Conservation (phyloP, 2,329 filamentous ascomycete species). For the Phoma sp. region DNA sequence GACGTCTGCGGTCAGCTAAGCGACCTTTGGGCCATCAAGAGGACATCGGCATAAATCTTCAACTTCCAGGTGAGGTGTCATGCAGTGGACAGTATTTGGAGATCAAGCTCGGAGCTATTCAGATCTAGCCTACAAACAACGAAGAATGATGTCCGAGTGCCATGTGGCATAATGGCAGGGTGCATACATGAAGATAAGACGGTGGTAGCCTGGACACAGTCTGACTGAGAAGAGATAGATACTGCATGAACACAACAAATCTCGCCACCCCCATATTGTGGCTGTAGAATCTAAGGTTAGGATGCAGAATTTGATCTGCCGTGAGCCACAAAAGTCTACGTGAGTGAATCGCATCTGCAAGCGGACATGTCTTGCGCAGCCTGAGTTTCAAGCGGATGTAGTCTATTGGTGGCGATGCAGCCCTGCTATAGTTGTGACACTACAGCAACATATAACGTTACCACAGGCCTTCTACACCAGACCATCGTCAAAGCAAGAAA, state of each 20-base stretch:
- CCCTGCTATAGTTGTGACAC: not conserved
- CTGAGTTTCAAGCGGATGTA: not conserved
- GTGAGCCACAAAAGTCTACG: not conserved
- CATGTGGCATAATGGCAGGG: not conserved
- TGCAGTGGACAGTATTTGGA: not conserved
- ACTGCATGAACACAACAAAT: not conserved
- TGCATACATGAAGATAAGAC: not conserved
- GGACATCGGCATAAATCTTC: not conserved
- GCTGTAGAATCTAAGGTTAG: not conserved
- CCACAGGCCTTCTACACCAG: not conserved
- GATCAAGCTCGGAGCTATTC: not conserved
- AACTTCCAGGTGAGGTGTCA: not conserved
- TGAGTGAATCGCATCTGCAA: conserved; percentile 6
- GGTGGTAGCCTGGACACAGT: not conserved
- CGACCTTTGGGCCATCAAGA: not conserved
- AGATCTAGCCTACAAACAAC: not conserved
- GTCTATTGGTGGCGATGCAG: conserved; percentile 7
- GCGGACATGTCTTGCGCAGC: conserved; percentile 5
- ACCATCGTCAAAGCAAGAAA: not conserved
- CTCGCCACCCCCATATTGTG: not conserved
- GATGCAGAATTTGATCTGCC: not conserved
- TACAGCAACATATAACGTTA: conserved; percentile 5
- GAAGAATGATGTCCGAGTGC: not conserved
- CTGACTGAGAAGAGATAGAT: not conserved
- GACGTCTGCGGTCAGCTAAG: not conserved